Evolutionary conservation across 2,329 filamentous ascomycete genomes (phyloP), one percentile per base, ranked within the genome.

Genomic region (Neofusicoccum laricinum): DNA sequence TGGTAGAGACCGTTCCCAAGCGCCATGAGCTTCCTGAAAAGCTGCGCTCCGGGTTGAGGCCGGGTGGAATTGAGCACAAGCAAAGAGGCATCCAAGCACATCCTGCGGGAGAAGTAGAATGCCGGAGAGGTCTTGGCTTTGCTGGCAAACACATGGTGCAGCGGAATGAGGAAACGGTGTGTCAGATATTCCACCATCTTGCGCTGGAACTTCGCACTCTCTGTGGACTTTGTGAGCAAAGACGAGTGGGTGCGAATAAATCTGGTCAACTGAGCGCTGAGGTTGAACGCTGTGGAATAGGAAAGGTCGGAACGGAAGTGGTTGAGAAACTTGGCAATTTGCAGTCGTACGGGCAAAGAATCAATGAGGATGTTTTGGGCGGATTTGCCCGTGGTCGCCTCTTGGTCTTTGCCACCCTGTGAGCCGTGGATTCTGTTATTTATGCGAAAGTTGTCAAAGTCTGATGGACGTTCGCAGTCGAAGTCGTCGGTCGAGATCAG

Each of bases 61-160:
- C 46, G 40, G n/a, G 34, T 79, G 72, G 93, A 90, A 73, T 85
- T 90, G 82, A 96, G 88, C 72, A 93, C 89, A 14, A 89, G 85
- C 70, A 67, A 70, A 15, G 79, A 76, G 1, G 76, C 70, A 40
- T 86, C 83, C 2, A 84, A 66, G 66, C 78, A 81, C 7, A 79
- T 72, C 65, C 81, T 84, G 38, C 79, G 76, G 0, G 82, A 85
- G 72, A 80, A 84, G 66, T 83, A 77, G 68, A 80, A 86, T 4
- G 79, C 65, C 0, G 81, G 82, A 57, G 84, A 78, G 1, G 69
- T 67, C 4, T 71, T 75, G 10, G 82, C 79, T 65, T 77, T 73
- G 41, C 71, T 71, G 41, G 79, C 78, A 69, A 82, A 86, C 0
- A 80, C 76, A 7, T 78, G 80, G 66, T 88, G 85, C 0, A 88